A percentile compares a stretch with the other conserved stretches of the same genome.
Conservation (phyloP, 768 basidiomycete species). For the Psilocybe sp. region DNA sequence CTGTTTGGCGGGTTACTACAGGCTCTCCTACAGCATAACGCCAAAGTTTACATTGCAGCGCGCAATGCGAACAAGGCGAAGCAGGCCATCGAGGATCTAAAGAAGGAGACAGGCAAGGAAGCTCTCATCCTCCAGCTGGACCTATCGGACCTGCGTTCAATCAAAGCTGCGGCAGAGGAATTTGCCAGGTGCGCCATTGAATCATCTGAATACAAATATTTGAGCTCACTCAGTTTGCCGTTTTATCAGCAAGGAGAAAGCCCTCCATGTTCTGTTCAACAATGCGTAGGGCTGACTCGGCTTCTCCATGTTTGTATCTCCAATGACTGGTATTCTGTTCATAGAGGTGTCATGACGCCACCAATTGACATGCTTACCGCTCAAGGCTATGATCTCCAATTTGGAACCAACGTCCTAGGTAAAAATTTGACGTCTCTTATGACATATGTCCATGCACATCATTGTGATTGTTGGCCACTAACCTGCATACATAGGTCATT, state of each 20-base stretch:
- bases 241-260: constrained; percentile 33
- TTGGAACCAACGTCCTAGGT: constrained; percentile 55
- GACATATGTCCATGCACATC: not conserved
- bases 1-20: constrained; percentile 6
- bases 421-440: constrained; percentile 12
- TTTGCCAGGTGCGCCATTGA: constrained; percentile 23
- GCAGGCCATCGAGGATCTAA: constrained; percentile 32
- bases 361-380: constrained; percentile 38
- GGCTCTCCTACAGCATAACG: constrained; percentile 41
- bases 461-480: not conserved
- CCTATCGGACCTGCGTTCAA: constrained; percentile 31
- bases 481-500: constrained; percentile 44
- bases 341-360: constrained; percentile 31
- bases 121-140: constrained; percentile 7
- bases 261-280: constrained; percentile 45
- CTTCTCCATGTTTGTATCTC: not conserved
- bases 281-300: constrained; percentile 34
- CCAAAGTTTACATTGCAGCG: constrained; percentile 50
- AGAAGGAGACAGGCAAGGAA: constrained; percentile 13
- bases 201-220: too few relatives aligned
- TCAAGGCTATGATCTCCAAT: constrained; percentile 55
- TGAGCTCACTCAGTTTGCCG: too few relatives aligned
- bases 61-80: constrained; percentile 35
- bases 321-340: not conserved
- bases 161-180: constrained; percentile 39